Evolutionary conservation across 768 basidiomycete species (phyloP).

Genomic region (Lentinula boryana): DNA sequence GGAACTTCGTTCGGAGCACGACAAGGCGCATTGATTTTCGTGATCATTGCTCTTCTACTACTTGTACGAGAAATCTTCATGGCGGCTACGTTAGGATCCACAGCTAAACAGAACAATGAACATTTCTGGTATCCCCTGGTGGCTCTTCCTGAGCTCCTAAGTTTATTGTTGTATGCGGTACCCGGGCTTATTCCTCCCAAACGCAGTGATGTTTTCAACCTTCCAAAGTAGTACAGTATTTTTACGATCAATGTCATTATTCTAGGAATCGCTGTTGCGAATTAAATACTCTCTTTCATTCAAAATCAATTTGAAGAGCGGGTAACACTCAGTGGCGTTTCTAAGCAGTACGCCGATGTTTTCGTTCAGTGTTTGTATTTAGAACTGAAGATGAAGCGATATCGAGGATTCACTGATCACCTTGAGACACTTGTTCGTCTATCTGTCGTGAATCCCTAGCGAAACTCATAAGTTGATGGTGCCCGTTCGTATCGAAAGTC

Average conservation of each 20-base stretch:
- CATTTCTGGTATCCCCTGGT: constrained; percentile 36
- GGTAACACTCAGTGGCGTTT: no score
- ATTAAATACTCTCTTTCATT: no score
- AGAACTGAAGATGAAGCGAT: no score
- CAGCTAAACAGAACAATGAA: constrained; percentile 23
- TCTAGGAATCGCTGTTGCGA: no score
- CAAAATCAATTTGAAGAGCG: no score
- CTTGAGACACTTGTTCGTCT: no score
- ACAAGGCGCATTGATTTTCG: constrained; percentile 25
- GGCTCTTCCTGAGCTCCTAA: constrained; percentile 31
- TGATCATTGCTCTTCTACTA: constrained; percentile 26
- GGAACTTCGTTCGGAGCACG: constrained; percentile 15
- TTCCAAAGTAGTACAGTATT: not conserved
- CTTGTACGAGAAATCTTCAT: constrained; percentile 31
- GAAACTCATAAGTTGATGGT: no score
- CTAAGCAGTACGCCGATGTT: no score
- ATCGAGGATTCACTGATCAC: no score
- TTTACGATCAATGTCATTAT: not conserved
- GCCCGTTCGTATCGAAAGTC: no score
- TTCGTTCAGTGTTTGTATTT: no score
- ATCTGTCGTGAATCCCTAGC: no score
- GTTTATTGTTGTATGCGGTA: constrained; percentile 24
- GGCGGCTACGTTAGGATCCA: constrained; percentile 24
- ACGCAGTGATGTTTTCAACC: not conserved
- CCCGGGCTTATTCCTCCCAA: constrained; percentile 26